These are phyloP conservation scores for Kwoniella botswanensis DNA, from an alignment of 768 basidiomycete genomes.

Conservation along the genomic window DNA sequence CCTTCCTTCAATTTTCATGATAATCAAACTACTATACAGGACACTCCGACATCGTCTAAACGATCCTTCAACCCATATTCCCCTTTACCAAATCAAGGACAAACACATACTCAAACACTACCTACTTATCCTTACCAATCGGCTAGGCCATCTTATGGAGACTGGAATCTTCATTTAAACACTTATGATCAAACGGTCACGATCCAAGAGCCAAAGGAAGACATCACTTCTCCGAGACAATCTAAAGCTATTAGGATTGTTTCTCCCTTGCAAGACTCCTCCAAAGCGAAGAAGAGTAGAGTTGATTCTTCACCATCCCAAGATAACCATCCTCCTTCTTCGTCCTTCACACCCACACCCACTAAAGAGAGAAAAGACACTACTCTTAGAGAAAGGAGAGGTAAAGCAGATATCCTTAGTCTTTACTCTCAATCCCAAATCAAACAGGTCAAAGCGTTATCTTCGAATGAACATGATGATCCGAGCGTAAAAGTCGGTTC, in stretches of 20 bases:
- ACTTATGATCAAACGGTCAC: not conserved
- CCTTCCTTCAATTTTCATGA: slow-evolving; percentile 13
- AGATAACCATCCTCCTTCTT: not conserved
- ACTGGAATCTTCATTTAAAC: not conserved
- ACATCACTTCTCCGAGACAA: not conserved
- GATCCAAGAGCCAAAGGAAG: not conserved
- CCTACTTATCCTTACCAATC: not conserved
- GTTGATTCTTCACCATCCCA: not conserved
- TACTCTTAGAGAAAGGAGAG: not conserved
- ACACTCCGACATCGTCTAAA: not conserved
- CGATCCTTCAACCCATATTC: not conserved
- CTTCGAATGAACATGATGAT: not conserved
- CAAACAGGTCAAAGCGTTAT: not conserved
- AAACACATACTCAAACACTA: not conserved
- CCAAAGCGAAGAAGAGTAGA: not conserved
- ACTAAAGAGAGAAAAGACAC: not conserved
- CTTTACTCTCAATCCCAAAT: not conserved
- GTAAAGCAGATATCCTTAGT: slow-evolving; percentile 10
- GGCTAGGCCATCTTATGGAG: not conserved
- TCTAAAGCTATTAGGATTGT: slow-evolving; percentile 11
- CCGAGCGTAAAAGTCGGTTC: not conserved
- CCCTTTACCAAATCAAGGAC: not conserved
- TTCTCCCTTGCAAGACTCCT: not conserved
- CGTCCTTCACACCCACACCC: not conserved
- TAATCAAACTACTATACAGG: not conserved